These are phyloP conservation scores for Limtongozyma cylindracea DNA, from an alignment of 805 yeast species.

Conservation along the genomic window DNA sequence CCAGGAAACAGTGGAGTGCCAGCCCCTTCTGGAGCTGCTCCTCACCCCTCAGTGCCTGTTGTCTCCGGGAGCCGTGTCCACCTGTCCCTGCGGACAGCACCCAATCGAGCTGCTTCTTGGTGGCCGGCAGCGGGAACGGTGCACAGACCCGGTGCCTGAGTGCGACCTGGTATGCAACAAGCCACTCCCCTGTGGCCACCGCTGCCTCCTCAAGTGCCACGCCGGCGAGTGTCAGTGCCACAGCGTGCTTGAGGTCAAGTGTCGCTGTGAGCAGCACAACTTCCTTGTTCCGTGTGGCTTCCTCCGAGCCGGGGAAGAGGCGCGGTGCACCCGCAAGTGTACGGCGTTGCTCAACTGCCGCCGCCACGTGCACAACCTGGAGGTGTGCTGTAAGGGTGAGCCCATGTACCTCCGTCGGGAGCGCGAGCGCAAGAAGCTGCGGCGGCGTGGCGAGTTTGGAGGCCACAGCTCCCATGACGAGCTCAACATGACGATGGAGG, in stretches of 20 bases:
- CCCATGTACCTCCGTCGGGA: slow-evolving; percentile 29
- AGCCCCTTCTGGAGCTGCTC: slow-evolving; percentile 11
- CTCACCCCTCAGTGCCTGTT: slow-evolving; percentile 21
- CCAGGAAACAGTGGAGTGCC: slow-evolving; percentile 22
- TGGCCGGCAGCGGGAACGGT: slow-evolving; percentile 17
- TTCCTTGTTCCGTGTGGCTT: slow-evolving; percentile 42
- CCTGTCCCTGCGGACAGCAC: slow-evolving; percentile 67
- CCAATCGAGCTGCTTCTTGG: slow-evolving; percentile 12
- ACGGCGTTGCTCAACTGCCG: slow-evolving; percentile 55
- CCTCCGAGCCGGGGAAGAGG: slow-evolving; percentile 19
- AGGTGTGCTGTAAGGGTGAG: slow-evolving; percentile 52
- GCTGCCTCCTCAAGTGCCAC: slow-evolving; percentile 50
- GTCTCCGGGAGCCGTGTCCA: slow-evolving; percentile 29
- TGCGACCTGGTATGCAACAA: slow-evolving; percentile 47
- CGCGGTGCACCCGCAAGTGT: slow-evolving; percentile 51
- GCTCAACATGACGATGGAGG: slow-evolving; percentile 35
- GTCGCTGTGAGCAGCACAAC: slow-evolving; percentile 35
- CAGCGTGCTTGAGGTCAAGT: slow-evolving; percentile 20
- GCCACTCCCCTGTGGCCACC: slow-evolving; percentile 42
- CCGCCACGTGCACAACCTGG: slow-evolving; percentile 46
- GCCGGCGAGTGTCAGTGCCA: slow-evolving; percentile 52
- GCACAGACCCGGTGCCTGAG: slow-evolving; percentile 61
- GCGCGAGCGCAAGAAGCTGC: slow-evolving; percentile 21
- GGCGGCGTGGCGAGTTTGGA: slow-evolving; percentile 14
- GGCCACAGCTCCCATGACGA: no score